phyloP scores from a whole-genome alignment of 805 yeast genomes.

The Kuraishia cidri region DNA sequence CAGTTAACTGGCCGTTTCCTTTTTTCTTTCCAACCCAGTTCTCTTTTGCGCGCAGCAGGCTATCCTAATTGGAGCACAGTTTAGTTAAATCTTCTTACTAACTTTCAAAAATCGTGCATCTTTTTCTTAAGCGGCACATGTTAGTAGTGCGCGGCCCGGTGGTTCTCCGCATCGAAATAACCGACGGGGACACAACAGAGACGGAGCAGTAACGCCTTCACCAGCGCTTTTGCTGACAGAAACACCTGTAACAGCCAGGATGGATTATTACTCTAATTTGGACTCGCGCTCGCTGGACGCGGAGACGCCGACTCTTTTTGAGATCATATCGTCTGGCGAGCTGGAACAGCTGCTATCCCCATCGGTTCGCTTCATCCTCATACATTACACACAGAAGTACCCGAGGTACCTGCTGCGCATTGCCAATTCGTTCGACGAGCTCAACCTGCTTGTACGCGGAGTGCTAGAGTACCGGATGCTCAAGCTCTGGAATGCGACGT shows the following conservation, averaged over 20 bases:
- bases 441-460: conserved; percentile 52
- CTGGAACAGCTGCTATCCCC: conserved; percentile 73
- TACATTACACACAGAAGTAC: conserved; percentile 70
- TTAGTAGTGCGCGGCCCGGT: too few relatives aligned
- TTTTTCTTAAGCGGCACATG: too few relatives aligned
- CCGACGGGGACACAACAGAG: neutral
- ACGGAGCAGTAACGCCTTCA: neutral
- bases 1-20: too few relatives aligned
- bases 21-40: too few relatives aligned
- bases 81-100: too few relatives aligned
- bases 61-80: too few relatives aligned
- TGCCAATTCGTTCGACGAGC: conserved; percentile 70
- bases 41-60: too few relatives aligned
- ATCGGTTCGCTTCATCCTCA: conserved; percentile 68
- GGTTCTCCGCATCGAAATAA: too few relatives aligned
- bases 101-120: too few relatives aligned
- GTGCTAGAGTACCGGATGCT: conserved; percentile 65
- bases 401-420: conserved; percentile 60
- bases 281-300: conserved; percentile 71
- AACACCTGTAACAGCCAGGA: conserved; percentile 12
- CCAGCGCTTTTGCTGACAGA: too few relatives aligned
- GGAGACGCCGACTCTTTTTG: conserved; percentile 81
- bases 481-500: conserved; percentile 70
- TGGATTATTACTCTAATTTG: conserved; percentile 76
- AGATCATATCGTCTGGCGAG: conserved; percentile 75